Base-by-base conservation (phyloP, 345 rosid species). In the Eucalyptus erythrocorys region DNA sequence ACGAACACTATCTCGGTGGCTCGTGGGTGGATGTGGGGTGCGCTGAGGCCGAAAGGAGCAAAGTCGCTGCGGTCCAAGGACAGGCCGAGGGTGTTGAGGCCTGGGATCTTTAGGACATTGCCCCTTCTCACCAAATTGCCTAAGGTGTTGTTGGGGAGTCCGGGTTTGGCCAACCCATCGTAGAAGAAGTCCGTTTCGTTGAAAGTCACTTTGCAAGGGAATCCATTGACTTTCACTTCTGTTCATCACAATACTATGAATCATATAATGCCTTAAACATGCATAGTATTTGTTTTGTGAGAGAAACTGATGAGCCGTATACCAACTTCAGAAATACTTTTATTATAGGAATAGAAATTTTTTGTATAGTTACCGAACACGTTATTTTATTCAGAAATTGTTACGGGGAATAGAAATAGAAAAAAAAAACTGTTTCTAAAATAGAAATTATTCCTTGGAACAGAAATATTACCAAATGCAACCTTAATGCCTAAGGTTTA, bases 11-110 rank as follows among this genome's bases (percentile, higher is more conserved):
- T 6, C 89, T 95, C 96, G 4, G 95, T 90, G 86, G 94, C 95
- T 5, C 97, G 92, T 6, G 96, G 97, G 90, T 95, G 97, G 15
- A 93, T 94, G 90, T 95, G 97, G n/a, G 96, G 97, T 48, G 97
- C 96, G 93, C 93, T 94, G 40, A 94, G 89, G 11, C 97, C 95
- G 1, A 93, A 92, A n/a, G n/a, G n/a, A n/a, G n/a, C n/a, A n/a
- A n/a, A n/a, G n/a, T n/a, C n/a, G n/a, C n/a, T n/a, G n/a, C n/a
- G n/a, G n/a, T n/a, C n/a, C n/a, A n/a, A n/a, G n/a, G n/a, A n/a
- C n/a, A n/a, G n/a, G n/a, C n/a, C n/a, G n/a, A n/a, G n/a, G n/a
- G n/a, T n/a, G n/a, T n/a, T n/a, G n/a, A n/a, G n/a, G n/a, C n/a
- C n/a, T n/a, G n/a, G n/a, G n/a, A 95, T 87, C 42, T 91, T 89